Evolutionary conservation across 2,329 filamentous ascomycete species (phyloP).

Genomic region (Dendryphion nanum): DNA sequence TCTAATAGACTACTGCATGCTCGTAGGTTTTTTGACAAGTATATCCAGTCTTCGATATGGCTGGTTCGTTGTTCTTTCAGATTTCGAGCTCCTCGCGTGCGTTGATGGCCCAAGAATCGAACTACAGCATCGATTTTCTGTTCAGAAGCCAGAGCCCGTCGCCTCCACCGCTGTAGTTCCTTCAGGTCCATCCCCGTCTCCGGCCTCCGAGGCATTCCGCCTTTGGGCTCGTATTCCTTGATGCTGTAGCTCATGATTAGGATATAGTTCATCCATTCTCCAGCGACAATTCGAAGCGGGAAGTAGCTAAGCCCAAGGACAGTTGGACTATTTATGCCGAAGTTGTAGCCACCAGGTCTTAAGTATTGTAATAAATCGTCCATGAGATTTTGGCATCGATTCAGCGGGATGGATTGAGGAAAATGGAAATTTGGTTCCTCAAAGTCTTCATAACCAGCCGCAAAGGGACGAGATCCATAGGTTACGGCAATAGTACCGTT

Average conservation of each 20-base stretch:
- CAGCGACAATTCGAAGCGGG: slow-evolving; percentile 17
- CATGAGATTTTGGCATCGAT: no score
- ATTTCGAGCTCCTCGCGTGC: not conserved
- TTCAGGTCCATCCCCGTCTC: slow-evolving; percentile 15
- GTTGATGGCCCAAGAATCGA: slow-evolving; percentile 9
- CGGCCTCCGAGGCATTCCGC: no score
- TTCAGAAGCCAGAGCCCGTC: slow-evolving; percentile 15
- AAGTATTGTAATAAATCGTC: no score
- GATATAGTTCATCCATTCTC: slow-evolving; percentile 23
- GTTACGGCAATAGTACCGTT: no score
- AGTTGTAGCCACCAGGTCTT: no score
- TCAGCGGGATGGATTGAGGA: no score
- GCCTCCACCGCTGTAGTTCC: slow-evolving; percentile 21
- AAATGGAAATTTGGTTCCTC: no score
- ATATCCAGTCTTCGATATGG: slow-evolving; percentile 11
- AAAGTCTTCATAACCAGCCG: no score
- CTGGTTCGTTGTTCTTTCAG: no score
- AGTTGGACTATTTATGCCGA: no score
- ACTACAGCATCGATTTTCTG: slow-evolving; percentile 9
- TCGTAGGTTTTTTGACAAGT: slow-evolving; percentile 7
- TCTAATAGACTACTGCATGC: slow-evolving; percentile 10
- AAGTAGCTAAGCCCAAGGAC: no score
- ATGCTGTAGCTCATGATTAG: slow-evolving; percentile 19
- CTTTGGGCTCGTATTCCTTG: slow-evolving; percentile 20
- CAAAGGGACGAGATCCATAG: no score